Base-by-base conservation (phyloP, 108 stramenopile species). In the Stephanodiscus minutulus region DNA sequence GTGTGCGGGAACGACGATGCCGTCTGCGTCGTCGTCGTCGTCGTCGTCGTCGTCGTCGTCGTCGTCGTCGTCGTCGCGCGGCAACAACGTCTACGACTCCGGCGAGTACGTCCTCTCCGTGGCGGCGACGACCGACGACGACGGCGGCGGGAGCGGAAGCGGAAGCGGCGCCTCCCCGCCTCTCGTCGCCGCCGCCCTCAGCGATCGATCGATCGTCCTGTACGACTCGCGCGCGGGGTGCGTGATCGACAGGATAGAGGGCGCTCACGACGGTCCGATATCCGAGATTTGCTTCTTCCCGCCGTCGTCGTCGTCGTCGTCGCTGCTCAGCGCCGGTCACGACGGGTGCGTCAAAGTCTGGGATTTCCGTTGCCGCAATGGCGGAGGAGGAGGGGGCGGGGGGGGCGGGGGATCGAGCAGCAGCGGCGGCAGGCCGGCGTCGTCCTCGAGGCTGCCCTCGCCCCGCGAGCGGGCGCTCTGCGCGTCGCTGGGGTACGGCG, bases 401-500 rank as follows among this genome's bases (percentile, higher is more conserved):
- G 39, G 39, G 10, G 39, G 39, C 7, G 39, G 11, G 1, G 39
- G 7, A 1, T 11, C 10, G 39, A 8, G 1, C 7, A 8, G 7
- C 7, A 9, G 9, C 15, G 25, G 56, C 76, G 35, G 47, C 61
- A 56, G 47, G 53, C n/a, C 36, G 15, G 36, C 20, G 50, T 63
- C 21, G 76, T 70, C 28, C 1, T 68, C 55, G 18, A 50, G 66
- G 39, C 43, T 83, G 52, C 48, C 78, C 15, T 66, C 64, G 10
- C 50, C 78, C 11, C 85, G 81, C 3, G 88, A 88, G 60, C 79
- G 85, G 67, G 86, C 90, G 41, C n/a, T n/a, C n/a, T n/a, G n/a
- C n/a, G 68, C 90, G 0, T 81, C 87, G 0, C 33, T 94, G 50
- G 93, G 93, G 50, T 94, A 88, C 56, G 85, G 85, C 17, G 93